Evolutionary conservation across 2,329 filamentous ascomycete genomes (phyloP).

Genomic region (Aureobasidium lini): DNA sequence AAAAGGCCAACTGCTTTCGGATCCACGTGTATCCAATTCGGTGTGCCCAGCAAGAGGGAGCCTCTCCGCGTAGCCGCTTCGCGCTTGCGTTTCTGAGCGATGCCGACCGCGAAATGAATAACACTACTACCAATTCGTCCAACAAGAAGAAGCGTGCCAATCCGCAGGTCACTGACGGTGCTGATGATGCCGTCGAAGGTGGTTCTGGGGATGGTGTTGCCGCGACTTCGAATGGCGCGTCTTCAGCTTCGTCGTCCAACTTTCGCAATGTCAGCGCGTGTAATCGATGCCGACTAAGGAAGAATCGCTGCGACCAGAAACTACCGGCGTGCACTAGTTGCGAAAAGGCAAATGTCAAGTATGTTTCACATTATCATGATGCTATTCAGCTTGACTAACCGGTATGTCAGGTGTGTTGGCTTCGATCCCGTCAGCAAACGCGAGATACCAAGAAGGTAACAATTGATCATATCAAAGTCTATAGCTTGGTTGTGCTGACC

Average conservation of each 20-base stretch:
- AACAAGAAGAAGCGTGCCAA: slow-evolving; percentile 15
- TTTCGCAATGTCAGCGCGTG: slow-evolving; percentile 68
- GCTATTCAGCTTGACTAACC: not conserved
- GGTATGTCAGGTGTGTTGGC: slow-evolving; percentile 58
- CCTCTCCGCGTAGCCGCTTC: slow-evolving; percentile 8
- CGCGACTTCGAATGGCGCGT: slow-evolving; percentile 3
- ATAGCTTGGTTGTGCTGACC: not conserved
- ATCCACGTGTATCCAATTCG: not conserved
- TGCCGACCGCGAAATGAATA: slow-evolving; percentile 14
- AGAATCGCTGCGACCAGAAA: slow-evolving; percentile 92
- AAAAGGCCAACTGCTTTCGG: not conserved
- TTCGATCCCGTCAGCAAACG: slow-evolving; percentile 96
- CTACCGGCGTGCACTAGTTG: slow-evolving; percentile 86
- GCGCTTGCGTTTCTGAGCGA: slow-evolving; percentile 6
- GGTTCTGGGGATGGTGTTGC: not conserved
- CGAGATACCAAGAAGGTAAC: slow-evolving; percentile 72
- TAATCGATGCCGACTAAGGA: slow-evolving; percentile 83
- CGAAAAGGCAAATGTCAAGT: slow-evolving; percentile 78
- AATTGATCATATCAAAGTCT: not conserved
- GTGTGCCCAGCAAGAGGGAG: not conserved
- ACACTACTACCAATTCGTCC: slow-evolving; percentile 2
- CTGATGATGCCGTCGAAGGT: not conserved
- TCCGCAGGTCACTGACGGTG: not conserved
- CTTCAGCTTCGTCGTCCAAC: slow-evolving; percentile 61
- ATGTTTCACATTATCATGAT: not conserved